Conservation (phyloP, 495 filamentous ascomycete genomes). For the Antarctomyces pellizariae region DNA sequence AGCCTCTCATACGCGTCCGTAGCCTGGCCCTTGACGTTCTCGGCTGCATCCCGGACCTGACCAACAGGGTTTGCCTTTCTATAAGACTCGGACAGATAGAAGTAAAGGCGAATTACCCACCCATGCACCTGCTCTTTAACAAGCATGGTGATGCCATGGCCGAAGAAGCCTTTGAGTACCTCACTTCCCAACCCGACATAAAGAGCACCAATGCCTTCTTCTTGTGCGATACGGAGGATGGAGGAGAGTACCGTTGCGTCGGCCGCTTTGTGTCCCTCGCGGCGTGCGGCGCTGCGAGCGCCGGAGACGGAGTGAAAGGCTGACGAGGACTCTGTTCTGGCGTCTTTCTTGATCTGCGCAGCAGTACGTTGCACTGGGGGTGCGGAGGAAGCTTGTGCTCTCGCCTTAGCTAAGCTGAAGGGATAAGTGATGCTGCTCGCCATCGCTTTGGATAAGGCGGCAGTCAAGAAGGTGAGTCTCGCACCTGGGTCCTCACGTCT, state of each 20-base stretch:
- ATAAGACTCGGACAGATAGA: no score
- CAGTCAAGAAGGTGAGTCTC: conserved; percentile 33
- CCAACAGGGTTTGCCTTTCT: no score
- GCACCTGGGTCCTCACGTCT: conserved; percentile 27
- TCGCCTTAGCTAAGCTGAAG: conserved; percentile 57
- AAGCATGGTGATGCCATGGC: conserved; percentile 75
- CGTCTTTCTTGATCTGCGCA: conserved; percentile 4
- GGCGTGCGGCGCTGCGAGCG: conserved; percentile 7
- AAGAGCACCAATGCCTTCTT: conserved; percentile 43
- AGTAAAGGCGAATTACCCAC: conserved; percentile 49
- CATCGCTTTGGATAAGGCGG: conserved; percentile 57
- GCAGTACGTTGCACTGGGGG: conserved; percentile 7
- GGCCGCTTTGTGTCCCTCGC: no score
- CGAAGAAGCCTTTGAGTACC: conserved; percentile 65
- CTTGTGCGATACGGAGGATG: conserved; percentile 35
- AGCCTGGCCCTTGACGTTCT: no score
- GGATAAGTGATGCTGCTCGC: conserved; percentile 72
- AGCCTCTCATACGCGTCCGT: no score
- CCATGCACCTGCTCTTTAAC: conserved; percentile 63
- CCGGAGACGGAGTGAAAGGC: conserved; percentile 4
- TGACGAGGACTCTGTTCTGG: conserved; percentile 6
- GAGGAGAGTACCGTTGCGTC: conserved; percentile 38
- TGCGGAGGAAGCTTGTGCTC: conserved; percentile 33
- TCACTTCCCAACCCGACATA: conserved; percentile 63
- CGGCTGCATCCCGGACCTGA: no score